These are phyloP conservation scores for Aspergillus quadricinctus DNA, from an alignment of 2,329 filamentous ascomycete species.

Conservation along the genomic window DNA sequence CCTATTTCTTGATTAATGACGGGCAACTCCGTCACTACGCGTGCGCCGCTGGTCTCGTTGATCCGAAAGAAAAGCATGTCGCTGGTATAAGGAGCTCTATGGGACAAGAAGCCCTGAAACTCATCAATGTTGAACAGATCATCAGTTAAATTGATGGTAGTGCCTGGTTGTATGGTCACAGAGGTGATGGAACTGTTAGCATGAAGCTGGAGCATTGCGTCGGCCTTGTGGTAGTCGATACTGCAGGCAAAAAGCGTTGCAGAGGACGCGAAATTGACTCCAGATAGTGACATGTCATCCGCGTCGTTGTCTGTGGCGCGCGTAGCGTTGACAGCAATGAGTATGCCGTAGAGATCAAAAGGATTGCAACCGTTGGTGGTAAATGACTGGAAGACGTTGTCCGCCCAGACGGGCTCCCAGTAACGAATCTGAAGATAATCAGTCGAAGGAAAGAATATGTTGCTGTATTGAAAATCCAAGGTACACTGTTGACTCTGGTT, in stretches of 20 bases:
- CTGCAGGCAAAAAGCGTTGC: constrained; percentile 31
- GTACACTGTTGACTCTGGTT: constrained; percentile 15
- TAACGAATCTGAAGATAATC: constrained; percentile 32
- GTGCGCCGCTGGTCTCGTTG: constrained; percentile 24
- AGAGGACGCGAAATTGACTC: constrained; percentile 18
- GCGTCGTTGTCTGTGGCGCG: constrained; percentile 5
- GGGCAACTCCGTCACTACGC: constrained; percentile 26
- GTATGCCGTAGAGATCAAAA: constrained; percentile 30
- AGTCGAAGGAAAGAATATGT: constrained; percentile 23
- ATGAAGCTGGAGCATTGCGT: constrained; percentile 28
- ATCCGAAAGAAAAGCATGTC: constrained; percentile 29
- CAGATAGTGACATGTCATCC: neutral
- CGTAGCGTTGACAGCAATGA: constrained; percentile 28
- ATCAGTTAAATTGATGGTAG: constrained; percentile 15
- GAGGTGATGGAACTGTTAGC: constrained; percentile 31
- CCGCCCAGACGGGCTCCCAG: constrained; percentile 27
- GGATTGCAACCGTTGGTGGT: constrained; percentile 22
- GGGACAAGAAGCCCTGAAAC: constrained; percentile 27
- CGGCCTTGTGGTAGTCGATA: constrained; percentile 25
- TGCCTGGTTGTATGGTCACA: constrained; percentile 17
- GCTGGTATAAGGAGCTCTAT: constrained; percentile 30
- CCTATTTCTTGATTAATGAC: constrained; percentile 29
- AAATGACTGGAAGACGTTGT: constrained; percentile 15
- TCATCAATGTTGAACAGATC: constrained; percentile 27
- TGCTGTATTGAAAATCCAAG: constrained; percentile 28